phyloP scores from a whole-genome alignment of 768 basidiomycete species.

The Lentinus tigrinus region DNA sequence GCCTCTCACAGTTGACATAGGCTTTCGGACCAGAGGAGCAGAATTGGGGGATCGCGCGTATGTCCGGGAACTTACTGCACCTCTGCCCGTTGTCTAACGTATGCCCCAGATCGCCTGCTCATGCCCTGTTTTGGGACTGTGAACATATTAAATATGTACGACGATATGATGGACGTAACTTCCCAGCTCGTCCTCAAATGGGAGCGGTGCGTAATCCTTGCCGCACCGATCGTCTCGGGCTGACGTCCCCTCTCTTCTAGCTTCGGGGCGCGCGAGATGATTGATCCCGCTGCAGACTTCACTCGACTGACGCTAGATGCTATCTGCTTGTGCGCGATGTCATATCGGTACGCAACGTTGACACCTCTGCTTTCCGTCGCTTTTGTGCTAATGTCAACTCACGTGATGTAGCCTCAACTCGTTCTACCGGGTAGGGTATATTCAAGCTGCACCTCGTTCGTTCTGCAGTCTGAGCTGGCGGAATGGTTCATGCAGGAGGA shows the following conservation, averaged over 20 bases:
- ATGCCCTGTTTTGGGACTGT: constrained; percentile 42
- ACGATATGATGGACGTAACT: constrained; percentile 46
- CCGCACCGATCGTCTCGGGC: background rate
- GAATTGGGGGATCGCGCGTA: constrained; percentile 47
- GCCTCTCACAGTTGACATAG: background rate
- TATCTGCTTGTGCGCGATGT: constrained; percentile 44
- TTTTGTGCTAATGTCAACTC: too few species aligned
- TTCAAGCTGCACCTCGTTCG: too few species aligned
- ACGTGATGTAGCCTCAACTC: constrained; percentile 50
- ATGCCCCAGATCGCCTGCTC: constrained; percentile 35
- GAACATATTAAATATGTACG: constrained; percentile 42
- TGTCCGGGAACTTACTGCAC: constrained; percentile 4
- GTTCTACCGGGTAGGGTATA: constrained; percentile 37
- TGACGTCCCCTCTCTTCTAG: constrained; percentile 20
- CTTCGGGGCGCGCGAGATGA: constrained; percentile 39
- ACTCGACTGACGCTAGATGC: constrained; percentile 49
- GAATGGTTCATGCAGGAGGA: constrained; percentile 31
- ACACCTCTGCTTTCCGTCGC: too few species aligned
- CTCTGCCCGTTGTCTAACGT: background rate
- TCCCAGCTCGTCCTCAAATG: constrained; percentile 46
- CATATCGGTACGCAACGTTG: constrained; percentile 36
- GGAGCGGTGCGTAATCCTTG: constrained; percentile 31
- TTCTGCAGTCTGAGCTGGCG: too few species aligned
- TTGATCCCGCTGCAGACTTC: constrained; percentile 45
- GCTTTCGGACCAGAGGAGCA: constrained; percentile 37